phyloP scores from a whole-genome alignment of 1,284 basidiomycete genomes.

The Laetiporus sulphureus region DNA sequence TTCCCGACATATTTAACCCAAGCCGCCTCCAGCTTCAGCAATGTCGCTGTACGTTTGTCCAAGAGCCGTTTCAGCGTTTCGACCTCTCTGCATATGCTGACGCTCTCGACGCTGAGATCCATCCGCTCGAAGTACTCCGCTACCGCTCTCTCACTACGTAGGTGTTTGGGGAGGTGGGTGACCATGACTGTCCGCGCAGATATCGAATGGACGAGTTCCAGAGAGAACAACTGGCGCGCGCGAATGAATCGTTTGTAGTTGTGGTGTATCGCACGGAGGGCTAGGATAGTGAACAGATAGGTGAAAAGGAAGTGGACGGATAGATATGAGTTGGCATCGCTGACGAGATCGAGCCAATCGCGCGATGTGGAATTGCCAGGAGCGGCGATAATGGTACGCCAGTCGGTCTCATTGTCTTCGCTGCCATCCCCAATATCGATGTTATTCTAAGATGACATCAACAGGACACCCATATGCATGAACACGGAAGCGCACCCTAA shows the following conservation, averaged over 20 bases:
- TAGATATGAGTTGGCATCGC: conserved; percentile 81
- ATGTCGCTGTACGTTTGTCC: conserved; percentile 70
- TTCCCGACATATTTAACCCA: conserved; percentile 94
- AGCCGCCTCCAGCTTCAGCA: conserved; percentile 73
- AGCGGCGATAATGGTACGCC: conserved; percentile 21
- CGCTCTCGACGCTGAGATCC: conserved; percentile 78
- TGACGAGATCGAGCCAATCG: conserved; percentile 81
- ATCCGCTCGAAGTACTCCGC: conserved; percentile 93
- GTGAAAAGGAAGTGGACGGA: conserved; percentile 89
- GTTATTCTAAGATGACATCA: conserved; percentile 48
- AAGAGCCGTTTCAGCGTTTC: conserved; percentile 68
- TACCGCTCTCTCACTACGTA: conserved; percentile 79
- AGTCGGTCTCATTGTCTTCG: conserved; percentile 37
- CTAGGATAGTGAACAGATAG: conserved; percentile 85
- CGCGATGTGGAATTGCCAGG: conserved; percentile 26
- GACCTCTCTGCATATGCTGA: conserved; percentile 85
- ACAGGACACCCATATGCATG: neutral
- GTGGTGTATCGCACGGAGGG: conserved; percentile 80
- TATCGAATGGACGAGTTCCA: conserved; percentile 92
- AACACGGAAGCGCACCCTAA: conserved; percentile 49
- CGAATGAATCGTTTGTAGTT: conserved; percentile 89
- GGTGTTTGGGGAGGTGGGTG: conserved; percentile 74
- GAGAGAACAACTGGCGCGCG: conserved; percentile 88
- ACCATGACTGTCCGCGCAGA: conserved; percentile 91
- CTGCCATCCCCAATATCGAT: conserved; percentile 60